Percentiles rank a stretch among this genome's conserved stretches.
Evolutionary conservation across 331 rosid species (phyloP).

Genomic region (Saraca asoca): DNA sequence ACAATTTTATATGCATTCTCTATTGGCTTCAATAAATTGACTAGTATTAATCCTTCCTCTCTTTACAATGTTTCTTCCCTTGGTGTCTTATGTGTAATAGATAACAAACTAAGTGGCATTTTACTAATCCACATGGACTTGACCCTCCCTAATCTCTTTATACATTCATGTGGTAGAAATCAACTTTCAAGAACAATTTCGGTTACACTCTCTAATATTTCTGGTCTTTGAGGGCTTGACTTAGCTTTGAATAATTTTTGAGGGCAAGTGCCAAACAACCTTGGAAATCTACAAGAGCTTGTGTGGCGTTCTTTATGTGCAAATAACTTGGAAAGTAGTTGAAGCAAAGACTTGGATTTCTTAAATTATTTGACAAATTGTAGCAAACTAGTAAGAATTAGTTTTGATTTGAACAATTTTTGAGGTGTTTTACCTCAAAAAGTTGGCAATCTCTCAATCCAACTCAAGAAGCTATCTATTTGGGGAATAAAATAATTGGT

Average conservation of each 20-base stretch:
- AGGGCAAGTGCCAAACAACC: not conserved
- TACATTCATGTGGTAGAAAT: rapidly evolving
- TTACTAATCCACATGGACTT: not conserved
- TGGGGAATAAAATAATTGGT: conserved; percentile 22
- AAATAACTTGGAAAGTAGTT: not conserved
- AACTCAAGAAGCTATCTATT: not conserved
- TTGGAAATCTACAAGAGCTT: not conserved
- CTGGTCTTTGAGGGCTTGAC: conserved; percentile 4
- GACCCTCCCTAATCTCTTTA: conserved; percentile 2
- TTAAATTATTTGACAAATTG: not conserved
- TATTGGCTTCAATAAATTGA: not conserved
- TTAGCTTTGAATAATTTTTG: not conserved
- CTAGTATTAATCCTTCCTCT: not conserved
- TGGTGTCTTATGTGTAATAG: not conserved
- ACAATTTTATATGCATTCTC: not conserved
- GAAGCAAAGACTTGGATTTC: not conserved
- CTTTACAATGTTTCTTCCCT: not conserved
- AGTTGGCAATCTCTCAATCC: conserved; percentile 31
- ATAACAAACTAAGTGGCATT: not conserved
- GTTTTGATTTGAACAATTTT: not conserved
- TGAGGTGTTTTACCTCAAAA: conserved; percentile 24
- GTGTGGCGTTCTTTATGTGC: not conserved
- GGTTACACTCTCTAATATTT: conserved; percentile 9
- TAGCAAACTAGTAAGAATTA: not conserved
- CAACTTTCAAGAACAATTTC: not conserved